Percentiles rank a stretch among this genome's conserved stretches.
Evolutionary conservation across 345 rosid genomes (phyloP).

Genomic region (Acer negundo): DNA sequence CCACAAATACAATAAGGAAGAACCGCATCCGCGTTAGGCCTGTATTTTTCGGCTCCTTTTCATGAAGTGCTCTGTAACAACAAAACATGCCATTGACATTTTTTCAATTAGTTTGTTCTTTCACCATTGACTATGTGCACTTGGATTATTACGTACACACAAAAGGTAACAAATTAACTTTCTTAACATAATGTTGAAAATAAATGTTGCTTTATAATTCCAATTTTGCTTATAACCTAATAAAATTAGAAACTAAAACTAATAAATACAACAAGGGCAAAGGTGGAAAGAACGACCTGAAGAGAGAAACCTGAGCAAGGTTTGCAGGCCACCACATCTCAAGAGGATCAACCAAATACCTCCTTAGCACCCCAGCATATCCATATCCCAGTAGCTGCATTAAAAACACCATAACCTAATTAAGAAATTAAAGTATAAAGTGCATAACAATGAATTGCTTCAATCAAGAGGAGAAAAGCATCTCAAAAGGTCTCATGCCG

Average conservation of each 20-base stretch:
- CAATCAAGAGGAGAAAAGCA: too few relatives aligned
- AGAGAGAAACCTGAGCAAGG: slow-evolving; percentile 97
- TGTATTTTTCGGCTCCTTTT: slow-evolving; percentile 56
- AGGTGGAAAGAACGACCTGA: slow-evolving; percentile 51
- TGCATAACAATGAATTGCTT: too few relatives aligned
- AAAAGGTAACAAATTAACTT: not conserved
- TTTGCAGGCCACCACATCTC: slow-evolving; percentile 99
- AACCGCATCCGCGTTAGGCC: slow-evolving; percentile 82
- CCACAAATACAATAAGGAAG: slow-evolving; percentile 61
- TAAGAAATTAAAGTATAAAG: too few relatives aligned
- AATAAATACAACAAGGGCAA: not conserved
- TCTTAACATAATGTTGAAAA: too few relatives aligned
- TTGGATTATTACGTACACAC: not conserved
- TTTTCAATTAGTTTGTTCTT: not conserved
- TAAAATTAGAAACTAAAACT: slow-evolving; percentile 4
- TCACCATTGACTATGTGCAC: slow-evolving; percentile 8
- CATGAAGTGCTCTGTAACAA: slow-evolving; percentile 83
- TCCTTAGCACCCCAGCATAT: slow-evolving; percentile 98
- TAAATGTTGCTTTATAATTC: too few relatives aligned
- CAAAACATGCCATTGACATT: not conserved
- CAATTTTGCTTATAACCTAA: not conserved
- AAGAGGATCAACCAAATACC: slow-evolving; percentile 91
- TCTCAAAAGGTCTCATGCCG: too few relatives aligned
- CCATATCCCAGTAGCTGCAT: slow-evolving; percentile 88
- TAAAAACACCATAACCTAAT: not conserved